Percentiles rank a stretch among this genome's conserved stretches.
Conservation (phyloP, 768 basidiomycete genomes). For the Lactarius pseudohatsudake region DNA sequence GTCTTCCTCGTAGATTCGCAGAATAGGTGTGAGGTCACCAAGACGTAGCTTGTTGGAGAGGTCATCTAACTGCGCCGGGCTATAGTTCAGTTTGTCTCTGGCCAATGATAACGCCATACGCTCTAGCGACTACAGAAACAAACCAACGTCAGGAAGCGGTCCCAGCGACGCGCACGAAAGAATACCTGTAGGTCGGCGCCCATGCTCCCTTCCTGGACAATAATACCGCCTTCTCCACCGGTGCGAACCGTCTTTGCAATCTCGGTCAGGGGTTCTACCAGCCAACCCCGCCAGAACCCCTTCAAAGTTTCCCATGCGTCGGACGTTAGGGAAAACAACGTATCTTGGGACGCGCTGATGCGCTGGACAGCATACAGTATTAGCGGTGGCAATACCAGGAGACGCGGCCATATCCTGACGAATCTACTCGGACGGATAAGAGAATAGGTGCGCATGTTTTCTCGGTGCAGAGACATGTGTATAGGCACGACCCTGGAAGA, state of each 20-base stretch:
- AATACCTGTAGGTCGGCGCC: conserved; percentile 80
- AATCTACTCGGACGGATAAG: conserved; percentile 69
- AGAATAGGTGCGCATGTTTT: conserved; percentile 33
- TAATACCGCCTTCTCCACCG: conserved; percentile 70
- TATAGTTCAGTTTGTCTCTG: conserved; percentile 72
- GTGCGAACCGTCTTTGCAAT: conserved; percentile 81
- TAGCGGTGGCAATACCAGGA: conserved; percentile 75
- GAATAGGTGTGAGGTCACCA: conserved; percentile 86
- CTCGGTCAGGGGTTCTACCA: conserved; percentile 81
- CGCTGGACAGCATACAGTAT: conserved; percentile 49
- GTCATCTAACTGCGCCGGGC: conserved; percentile 57
- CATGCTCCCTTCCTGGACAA: conserved; percentile 80
- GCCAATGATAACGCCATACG: conserved; percentile 89
- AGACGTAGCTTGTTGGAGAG: conserved; percentile 65
- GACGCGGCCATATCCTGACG: conserved; percentile 76
- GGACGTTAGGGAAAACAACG: conserved; percentile 52
- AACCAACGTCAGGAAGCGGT: neutral
- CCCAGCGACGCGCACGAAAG: neutral
- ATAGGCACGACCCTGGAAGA: conserved; percentile 25
- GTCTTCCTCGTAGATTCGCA: conserved; percentile 88
- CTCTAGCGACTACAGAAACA: conserved; percentile 68
- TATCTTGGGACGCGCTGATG: conserved; percentile 59
- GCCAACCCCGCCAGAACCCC: conserved; percentile 79
- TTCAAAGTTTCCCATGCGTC: conserved; percentile 65
- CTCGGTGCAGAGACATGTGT: conserved; percentile 26